Base-by-base conservation (phyloP, 2,329 filamentous ascomycete genomes). In the Pestalotiopsis fici region DNA sequence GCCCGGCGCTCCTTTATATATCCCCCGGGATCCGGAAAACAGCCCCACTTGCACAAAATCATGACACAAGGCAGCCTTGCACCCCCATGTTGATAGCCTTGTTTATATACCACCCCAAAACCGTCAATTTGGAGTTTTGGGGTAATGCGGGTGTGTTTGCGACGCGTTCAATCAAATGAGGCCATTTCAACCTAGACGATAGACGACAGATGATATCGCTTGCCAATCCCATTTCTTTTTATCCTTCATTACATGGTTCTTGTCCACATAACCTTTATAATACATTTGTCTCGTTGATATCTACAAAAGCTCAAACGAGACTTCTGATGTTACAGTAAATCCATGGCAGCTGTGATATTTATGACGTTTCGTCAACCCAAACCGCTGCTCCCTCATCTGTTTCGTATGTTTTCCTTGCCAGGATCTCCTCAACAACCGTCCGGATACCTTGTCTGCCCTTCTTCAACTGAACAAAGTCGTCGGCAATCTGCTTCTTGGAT, bases 371-470 rank as follows among this genome's bases (percentile, higher is more conserved):
- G 6, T 66, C 27, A 15, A 60, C 57, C 64, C 64, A 66, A n/a
- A 27, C 21, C 65, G 72, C 71, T 3, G 77, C 81, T 69, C 83
- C 87, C 43, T 84, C 73, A 12, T 76, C 76, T 39, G 82, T 80
- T n/a, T 77, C 76, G 35, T 71, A 78, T 11, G 89, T 91, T 78
- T 89, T 92, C 74, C 92, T 86, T 28, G 77, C 75, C 70, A 94
- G 72, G 31, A 95, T 89, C 77, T 95, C 93, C 63, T 83, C 74
- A 3, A 93, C 89, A 67, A 95, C 88, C 75, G 88, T 85, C 71
- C 82, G 83, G 55, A 94, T 88, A 57, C 93, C 93, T 73, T 92
- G 89, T 78, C 93, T 91, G 66, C 87, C 84, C 25, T 85, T 83
- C 74, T 85, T 87, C 72, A 79, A 83, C 59, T 83, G 81, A 47